Conservation (phyloP, 2,329 filamentous ascomycete genomes). For the Botrytis galanthina region DNA sequence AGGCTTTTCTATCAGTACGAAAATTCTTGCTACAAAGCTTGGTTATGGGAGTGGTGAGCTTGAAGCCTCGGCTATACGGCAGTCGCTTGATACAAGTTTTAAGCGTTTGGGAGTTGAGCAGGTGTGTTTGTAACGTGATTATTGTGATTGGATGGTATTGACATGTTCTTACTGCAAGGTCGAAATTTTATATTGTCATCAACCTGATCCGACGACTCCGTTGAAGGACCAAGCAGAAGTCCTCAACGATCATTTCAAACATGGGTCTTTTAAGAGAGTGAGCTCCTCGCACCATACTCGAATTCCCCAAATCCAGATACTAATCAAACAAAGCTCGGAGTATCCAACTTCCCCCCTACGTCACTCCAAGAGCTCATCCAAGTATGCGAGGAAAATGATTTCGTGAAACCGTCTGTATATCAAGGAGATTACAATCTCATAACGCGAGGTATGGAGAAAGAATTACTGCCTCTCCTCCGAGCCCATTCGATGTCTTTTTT, state of each 20-base stretch:
- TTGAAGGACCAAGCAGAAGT: constrained; percentile 28
- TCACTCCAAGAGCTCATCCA: not conserved
- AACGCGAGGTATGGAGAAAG: constrained; percentile 15
- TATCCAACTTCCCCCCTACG: not conserved
- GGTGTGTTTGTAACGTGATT: not conserved
- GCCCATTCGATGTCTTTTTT: not conserved
- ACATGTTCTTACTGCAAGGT: not conserved
- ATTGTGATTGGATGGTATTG: not conserved
- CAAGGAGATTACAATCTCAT: constrained; percentile 35
- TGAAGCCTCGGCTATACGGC: not conserved
- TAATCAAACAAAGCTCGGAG: constrained; percentile 21
- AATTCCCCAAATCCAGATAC: no score
- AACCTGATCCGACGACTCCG: constrained; percentile 29
- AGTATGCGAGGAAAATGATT: constrained; percentile 13
- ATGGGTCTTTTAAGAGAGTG: constrained; percentile 33
- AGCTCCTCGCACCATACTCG: not conserved
- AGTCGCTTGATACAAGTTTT: not conserved
- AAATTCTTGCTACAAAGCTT: constrained; percentile 12
- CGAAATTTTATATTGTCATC: constrained; percentile 14
- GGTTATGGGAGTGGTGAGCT: constrained; percentile 2
- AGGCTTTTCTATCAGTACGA: constrained; percentile 21
- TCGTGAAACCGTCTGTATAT: constrained; percentile 36
- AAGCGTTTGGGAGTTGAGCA: constrained; percentile 1
- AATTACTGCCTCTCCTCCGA: not conserved
- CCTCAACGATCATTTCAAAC: constrained; percentile 34